Base-by-base conservation (phyloP, 139 green algal species). In the Micractinium conductrix region DNA sequence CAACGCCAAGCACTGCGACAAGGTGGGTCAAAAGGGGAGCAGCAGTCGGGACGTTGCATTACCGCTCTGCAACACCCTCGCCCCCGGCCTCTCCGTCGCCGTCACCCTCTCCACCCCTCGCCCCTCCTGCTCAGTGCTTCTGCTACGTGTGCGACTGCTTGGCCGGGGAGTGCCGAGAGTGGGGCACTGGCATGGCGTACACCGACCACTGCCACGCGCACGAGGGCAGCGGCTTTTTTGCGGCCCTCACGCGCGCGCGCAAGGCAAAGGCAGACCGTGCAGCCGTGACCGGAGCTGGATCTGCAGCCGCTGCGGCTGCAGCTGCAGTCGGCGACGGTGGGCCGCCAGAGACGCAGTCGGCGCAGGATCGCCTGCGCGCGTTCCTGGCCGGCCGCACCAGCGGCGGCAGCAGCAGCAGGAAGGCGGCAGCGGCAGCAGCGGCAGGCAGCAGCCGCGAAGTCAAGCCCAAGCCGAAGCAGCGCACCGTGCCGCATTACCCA, bases 91-190 rank as follows among this genome's bases (percentile, higher is more conserved):
- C 16, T 62, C 43, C 10, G 43, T 8, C 33, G 26, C 44, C 40
- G 44, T 62, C 28, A 16, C 42, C 33, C 40, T 58, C 38, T 2
- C 40, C 42, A 35, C 35, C 71, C 42, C 28, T 62, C 9, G 9
- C 45, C 28, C 53, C 53, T 62, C 14, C 30, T n/a, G 12, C 10
- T 33, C 91, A 93, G 88, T 94, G 91, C 85, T 93, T 74, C 80
- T 94, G 91, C 85, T 91, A 60, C 33, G 82, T 92, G 24, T 94
- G 91, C 63, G 91, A 94, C 70, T 71, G 72, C 24, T 79, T 80
- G 8, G 91, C 88, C 0, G 50, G 48, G 2, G 45, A 90, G 7
- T 94, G 90, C 67, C 22, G 42, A 9, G 71, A 74, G 30, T 94
- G 91, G 91, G 91, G 91, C 21, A 80, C 65, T 26, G 90, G 91